Evolutionary conservation across 805 yeast species (phyloP), one percentile per base, ranked within the genome.

Genomic region (Candida sanyiensis): DNA sequence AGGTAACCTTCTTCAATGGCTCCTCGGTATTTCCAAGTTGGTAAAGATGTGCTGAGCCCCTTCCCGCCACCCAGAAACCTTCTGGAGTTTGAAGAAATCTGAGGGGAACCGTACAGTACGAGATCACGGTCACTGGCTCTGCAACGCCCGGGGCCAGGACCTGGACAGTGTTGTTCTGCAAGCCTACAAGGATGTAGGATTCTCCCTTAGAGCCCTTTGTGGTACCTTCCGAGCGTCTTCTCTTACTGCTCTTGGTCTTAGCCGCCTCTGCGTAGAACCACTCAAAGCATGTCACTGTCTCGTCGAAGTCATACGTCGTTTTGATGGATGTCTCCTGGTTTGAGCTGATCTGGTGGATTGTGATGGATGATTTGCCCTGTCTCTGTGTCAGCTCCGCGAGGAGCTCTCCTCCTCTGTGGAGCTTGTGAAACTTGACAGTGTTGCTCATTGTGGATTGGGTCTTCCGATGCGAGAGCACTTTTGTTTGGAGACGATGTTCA

Each of bases 31-130:
- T 31, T 4, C 34, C 34, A 7, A 31, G 12, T 22, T 31, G 25
- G 16, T 31, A 31, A 2, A 31, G 25, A 12, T 31, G 34, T 4
- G 34, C 24, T 31, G n/a, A 20, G 8, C 6, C 12, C 21, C 34
- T 31, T 6, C 34, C 34, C 12, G 25, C 34, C 4, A 31, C 21
- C 34, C 34, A 31, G 13, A 31, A 24, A 13, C 34, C 34, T 7
- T 31, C 34, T 15, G 17, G 11, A 3, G 6, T 17, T 15, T 31
- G 34, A 31, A 21, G 11, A n/a, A n/a, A n/a, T n/a, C n/a, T n/a
- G n/a, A n/a, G n/a, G n/a, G n/a, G n/a, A n/a, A n/a, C n/a, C n/a
- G n/a, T n/a, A n/a, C n/a, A n/a, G n/a, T n/a, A n/a, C n/a, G 24
- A 21, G 25, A 31, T 31, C 26, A 15, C 24, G 10, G 25, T 19